phyloP scores from a whole-genome alignment of 106 monocot species.

The Dioscorea alata region DNA sequence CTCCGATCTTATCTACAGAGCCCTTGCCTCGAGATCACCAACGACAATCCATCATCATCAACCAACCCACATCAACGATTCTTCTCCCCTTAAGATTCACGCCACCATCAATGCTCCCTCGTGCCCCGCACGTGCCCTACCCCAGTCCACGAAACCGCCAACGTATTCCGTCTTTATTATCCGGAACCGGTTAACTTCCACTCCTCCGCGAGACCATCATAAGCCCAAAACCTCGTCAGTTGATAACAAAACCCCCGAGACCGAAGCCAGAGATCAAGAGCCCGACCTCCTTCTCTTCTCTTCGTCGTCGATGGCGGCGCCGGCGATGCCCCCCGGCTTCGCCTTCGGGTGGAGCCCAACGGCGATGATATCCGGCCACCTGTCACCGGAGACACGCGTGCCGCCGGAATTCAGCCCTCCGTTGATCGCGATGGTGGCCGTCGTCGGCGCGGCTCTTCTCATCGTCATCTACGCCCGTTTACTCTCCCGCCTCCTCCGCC shows the following conservation, averaged over 20 bases:
- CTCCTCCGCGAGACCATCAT: not conserved
- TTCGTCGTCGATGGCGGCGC: constrained; percentile 18
- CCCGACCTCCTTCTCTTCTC: not conserved
- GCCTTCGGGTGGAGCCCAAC: constrained; percentile 19
- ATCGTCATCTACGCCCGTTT: constrained; percentile 63
- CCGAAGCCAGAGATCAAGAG: not conserved
- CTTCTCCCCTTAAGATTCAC: too few relatives aligned
- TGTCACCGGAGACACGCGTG: not conserved
- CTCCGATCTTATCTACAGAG: too few relatives aligned
- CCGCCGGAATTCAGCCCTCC: constrained; percentile 50
- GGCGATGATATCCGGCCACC: not conserved
- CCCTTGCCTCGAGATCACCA: too few relatives aligned
- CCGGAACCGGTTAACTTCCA: not conserved
- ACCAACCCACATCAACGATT: too few relatives aligned
- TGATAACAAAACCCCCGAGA: not conserved
- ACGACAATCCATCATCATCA: too few relatives aligned
- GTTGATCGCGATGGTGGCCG: constrained; percentile 81
- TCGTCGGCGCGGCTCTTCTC: constrained; percentile 66
- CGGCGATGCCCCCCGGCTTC: constrained; percentile 22
- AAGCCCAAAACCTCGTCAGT: not conserved
- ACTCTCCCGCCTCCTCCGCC: constrained; percentile 41
- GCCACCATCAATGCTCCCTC: too few relatives aligned
- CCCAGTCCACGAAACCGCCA: too few relatives aligned
- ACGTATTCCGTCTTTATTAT: not conserved
- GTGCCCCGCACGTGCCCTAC: too few relatives aligned